Conservation (phyloP, 2,329 filamentous ascomycete genomes). For the Arthrobotrys entomopaga region DNA sequence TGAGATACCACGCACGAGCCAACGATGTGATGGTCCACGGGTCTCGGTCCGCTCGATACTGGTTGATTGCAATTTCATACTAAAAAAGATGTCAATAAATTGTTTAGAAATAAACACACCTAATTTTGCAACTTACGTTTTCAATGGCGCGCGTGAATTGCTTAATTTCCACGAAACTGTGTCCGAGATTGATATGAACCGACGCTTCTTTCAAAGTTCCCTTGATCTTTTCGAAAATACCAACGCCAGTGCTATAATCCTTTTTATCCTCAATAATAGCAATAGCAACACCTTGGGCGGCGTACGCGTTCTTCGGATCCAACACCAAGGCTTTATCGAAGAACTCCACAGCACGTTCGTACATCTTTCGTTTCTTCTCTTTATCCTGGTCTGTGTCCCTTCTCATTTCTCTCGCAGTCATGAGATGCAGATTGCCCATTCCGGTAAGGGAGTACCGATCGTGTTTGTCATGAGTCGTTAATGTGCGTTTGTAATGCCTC, state of each 20-base stretch:
- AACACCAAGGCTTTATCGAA: slow-evolving; percentile 96
- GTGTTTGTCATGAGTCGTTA: slow-evolving; percentile 95
- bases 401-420: slow-evolving; percentile 91
- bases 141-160: slow-evolving; percentile 94
- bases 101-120: no score
- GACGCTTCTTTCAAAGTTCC: slow-evolving; percentile 89
- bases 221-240: slow-evolving; percentile 88
- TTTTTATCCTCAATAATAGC: slow-evolving; percentile 94
- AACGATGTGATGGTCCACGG: slow-evolving; percentile 83
- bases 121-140: slow-evolving; percentile 65
- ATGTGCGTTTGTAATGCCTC: slow-evolving; percentile 93
- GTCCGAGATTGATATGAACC: slow-evolving; percentile 91
- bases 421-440: slow-evolving; percentile 90
- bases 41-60: slow-evolving; percentile 78
- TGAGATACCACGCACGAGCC: slow-evolving; percentile 85
- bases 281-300: slow-evolving; percentile 94
- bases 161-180: slow-evolving; percentile 88
- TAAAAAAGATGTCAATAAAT: slow-evolving; percentile 60
- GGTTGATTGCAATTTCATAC: slow-evolving; percentile 85
- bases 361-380: slow-evolving; percentile 86
- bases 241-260: slow-evolving; percentile 81
- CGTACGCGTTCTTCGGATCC: slow-evolving; percentile 95
- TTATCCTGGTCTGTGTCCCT: slow-evolving; percentile 88
- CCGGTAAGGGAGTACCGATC: slow-evolving; percentile 95
- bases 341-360: slow-evolving; percentile 94